Base-by-base conservation (phyloP, 2,329 filamentous ascomycete genomes). In the Cladosporium sp. region DNA sequence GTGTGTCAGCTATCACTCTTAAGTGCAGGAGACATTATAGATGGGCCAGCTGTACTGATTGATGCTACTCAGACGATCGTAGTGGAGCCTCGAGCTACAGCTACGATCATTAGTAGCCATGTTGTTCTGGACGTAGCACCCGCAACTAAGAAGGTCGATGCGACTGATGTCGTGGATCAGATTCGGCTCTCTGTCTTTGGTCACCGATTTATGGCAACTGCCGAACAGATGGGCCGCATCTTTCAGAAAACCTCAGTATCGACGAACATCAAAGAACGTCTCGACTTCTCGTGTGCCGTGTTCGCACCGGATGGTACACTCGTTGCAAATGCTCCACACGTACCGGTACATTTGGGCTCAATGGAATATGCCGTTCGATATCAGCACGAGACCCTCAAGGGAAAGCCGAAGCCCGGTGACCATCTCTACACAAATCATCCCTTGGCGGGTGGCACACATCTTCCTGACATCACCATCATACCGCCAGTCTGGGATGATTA, bases 121-220 rank as follows among this genome's bases (percentile, higher is more conserved):
- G 68, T 78, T 25, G 64, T 77, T 19, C 65, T 78, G 20, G 71
- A 78, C 20, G 59, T 71, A 56, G 10, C 34, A 24, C 7, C 25
- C 15, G 15, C 19, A 7, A 49, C 32, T n/a, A 58, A 62, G 56
- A 57, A 60, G 68, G 66, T 32, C 15, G 57, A 63, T 12, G 37
- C 47, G 12, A 56, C 47, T 15, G 45, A 59, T 32, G 58, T 55
- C 25, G 70, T 80, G 28, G 77, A 80, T 57, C 80, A 80, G 0
- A 81, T 83, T 42, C 72, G 78, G 22, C 74, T 83, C 2, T 81
- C 77, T 12, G 78, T 83, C 45, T 83, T 83, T 56, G 78, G 77
- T 0, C 79, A 83, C 62, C 73, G 81, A 0, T 83, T 83, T 71
- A 83, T 83, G 80, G 78, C 78, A 2, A 82, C 83, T 22, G 81